These are phyloP conservation scores for Nakataea oryzae DNA, from an alignment of 2,329 filamentous ascomycete species.

Conservation along the genomic window DNA sequence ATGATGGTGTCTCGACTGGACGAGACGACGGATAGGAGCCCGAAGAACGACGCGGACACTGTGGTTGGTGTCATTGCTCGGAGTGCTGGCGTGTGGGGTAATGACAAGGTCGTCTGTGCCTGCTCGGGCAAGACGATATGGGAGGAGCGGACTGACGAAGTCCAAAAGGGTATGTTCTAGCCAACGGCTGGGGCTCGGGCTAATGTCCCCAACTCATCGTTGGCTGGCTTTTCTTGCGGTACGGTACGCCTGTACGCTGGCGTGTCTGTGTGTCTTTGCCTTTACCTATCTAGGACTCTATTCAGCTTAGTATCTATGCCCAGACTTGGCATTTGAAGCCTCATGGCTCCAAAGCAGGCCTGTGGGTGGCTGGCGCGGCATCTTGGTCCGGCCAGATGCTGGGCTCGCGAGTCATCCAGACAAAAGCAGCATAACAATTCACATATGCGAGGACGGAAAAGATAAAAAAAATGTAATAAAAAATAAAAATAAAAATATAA, in stretches of 20 bases:
- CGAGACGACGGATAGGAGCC: constrained; percentile 42
- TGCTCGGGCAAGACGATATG: constrained; percentile 97
- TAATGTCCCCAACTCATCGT: neutral
- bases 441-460: neutral
- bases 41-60: constrained; percentile 71
- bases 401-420: neutral
- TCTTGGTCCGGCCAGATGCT: neutral
- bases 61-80: constrained; percentile 88
- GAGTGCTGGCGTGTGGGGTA: constrained; percentile 97
- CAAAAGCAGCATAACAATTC: neutral
- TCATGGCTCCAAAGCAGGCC: too few relatives aligned
- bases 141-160: constrained; percentile 90
- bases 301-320: too few relatives aligned
- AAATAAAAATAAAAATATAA: neutral
- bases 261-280: too few relatives aligned
- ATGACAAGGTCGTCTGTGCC: constrained; percentile 96
- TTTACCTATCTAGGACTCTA: too few relatives aligned
- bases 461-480: neutral
- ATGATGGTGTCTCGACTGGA: constrained; percentile 69
- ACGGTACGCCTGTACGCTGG: too few relatives aligned
- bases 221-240: neutral
- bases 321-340: too few relatives aligned
- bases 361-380: too few relatives aligned
- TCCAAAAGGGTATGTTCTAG: constrained; percentile 79
- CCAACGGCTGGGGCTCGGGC: neutral